phyloP scores from a whole-genome alignment of 2,329 filamentous ascomycete species.

The Bipolaris zeicola region DNA sequence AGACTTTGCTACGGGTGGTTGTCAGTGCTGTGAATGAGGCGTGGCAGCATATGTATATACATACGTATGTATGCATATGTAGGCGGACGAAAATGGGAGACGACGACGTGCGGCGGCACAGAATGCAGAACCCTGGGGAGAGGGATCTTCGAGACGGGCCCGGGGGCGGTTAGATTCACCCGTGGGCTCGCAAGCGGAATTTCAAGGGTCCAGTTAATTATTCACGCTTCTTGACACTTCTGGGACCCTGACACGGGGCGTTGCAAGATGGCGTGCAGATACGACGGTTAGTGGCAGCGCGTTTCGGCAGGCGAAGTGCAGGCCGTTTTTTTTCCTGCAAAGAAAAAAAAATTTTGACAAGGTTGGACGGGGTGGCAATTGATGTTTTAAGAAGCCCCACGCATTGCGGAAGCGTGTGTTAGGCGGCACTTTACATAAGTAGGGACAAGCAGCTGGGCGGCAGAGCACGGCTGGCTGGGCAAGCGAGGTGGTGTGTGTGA shows the following conservation, averaged over 20 bases:
- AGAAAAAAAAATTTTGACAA: neutral
- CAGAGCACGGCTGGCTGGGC: slow-evolving; percentile 21
- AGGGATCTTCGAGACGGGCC: slow-evolving; percentile 15
- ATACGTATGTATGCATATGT: no score
- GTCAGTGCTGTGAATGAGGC: slow-evolving; percentile 21
- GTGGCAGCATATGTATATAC: slow-evolving; percentile 12
- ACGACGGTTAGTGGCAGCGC: neutral
- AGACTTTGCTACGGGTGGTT: slow-evolving; percentile 5
- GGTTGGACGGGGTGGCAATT: slow-evolving; percentile 19
- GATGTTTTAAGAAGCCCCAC: slow-evolving; percentile 18
- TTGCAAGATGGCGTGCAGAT: no score
- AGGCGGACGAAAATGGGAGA: slow-evolving; percentile 1
- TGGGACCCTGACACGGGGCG: slow-evolving; percentile 4
- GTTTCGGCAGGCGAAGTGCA: neutral
- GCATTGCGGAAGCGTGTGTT: slow-evolving; percentile 7
- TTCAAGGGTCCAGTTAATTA: slow-evolving; percentile 10
- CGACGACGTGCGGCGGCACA: slow-evolving; percentile 18
- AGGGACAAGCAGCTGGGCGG: slow-evolving; percentile 18
- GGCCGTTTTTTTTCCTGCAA: neutral
- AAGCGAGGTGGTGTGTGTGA: slow-evolving; percentile 20
- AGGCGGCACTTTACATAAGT: slow-evolving; percentile 18
- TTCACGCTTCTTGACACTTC: slow-evolving; percentile 2
- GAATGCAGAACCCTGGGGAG: slow-evolving; percentile 25
- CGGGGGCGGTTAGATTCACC: slow-evolving; percentile 24
- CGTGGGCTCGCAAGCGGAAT: slow-evolving; percentile 10